Evolutionary conservation across 495 filamentous ascomycete genomes (phyloP), one percentile per base, ranked within the genome.

Genomic region (Penicillium riverlandense): DNA sequence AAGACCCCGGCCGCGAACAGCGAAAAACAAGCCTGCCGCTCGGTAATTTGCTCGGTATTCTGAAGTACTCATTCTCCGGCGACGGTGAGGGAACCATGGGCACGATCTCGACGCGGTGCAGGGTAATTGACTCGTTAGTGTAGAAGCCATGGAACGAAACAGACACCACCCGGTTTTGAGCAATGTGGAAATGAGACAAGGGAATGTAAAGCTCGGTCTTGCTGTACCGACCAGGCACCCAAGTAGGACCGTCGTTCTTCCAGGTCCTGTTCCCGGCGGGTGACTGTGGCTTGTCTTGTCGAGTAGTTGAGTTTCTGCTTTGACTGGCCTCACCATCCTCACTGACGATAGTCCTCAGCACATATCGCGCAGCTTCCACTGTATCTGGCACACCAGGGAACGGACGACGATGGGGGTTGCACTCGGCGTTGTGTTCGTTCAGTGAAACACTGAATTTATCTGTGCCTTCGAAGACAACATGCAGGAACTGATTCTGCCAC

Each of bases 341-440:
- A 28, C 39, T 37, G 34, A 14, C 38, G 1, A 16, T 9, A 1
- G 48, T 54, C 27, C 40, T 45, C 49, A 61, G 48, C 8, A 55
- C 37, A 56, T 90, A 90, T 34, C 84, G 72, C 2, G 75, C 66
- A 1, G 84, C 84, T 50, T 88, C 82, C 13, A 87, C 69, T 2
- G 77, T 83, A 55, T 90, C 85, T 71, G 83, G 84, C 6, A 84
- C 85, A 54, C 80, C 83, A 1, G 85, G 84, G 52, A 75, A 88
- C 0, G 85, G 85, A n/a, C 67, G 67, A 12, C 78, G 69, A 14
- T 47, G 49, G 11, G 74, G 67, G 50, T 82, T 70, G 53, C 85
- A 90, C 6, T 66, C 59, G 9, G 65, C 53, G 52, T 90, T 90
- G 60, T 88, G 78, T 58, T 90, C 83, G 50, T 87, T 83, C 13